Percentiles rank a stretch among this genome's conserved stretches.
These are phyloP conservation scores for Singerocomus inundabilis DNA, from an alignment of 1,284 basidiomycete species.

Conservation along the genomic window DNA sequence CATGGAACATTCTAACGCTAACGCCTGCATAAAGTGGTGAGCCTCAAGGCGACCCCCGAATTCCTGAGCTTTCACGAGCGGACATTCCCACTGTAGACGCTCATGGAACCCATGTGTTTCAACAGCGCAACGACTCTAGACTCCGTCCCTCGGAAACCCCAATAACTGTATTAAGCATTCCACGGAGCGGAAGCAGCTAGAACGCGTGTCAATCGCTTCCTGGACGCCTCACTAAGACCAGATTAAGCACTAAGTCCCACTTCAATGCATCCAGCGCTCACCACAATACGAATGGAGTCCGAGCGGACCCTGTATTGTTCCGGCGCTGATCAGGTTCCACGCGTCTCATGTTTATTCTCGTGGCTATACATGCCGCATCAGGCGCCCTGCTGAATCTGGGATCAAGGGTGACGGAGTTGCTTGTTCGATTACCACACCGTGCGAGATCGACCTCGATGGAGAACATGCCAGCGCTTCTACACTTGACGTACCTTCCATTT, in stretches of 20 bases:
- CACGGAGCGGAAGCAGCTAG: not conserved
- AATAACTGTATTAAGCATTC: not conserved
- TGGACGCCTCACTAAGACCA: conserved; percentile 2
- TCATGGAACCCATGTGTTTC: not conserved
- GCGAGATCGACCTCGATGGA: too few species aligned
- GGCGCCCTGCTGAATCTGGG: not conserved
- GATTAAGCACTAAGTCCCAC: not conserved
- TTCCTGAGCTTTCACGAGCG: not conserved
- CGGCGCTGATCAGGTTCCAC: conserved; percentile 5
- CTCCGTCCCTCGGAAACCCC: not conserved
- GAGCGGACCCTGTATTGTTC: not conserved
- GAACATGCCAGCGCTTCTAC: too few species aligned
- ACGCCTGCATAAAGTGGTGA: not conserved
- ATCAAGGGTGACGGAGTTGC: not conserved
- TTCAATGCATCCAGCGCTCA: not conserved
- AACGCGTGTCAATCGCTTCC: not conserved
- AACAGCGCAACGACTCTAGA: not conserved
- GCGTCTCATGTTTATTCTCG: not conserved
- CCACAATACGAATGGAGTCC: not conserved
- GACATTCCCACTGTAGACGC: conserved; percentile 7
- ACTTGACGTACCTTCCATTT: too few species aligned
- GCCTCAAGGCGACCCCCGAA: not conserved
- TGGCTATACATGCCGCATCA: not conserved
- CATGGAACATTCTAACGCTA: conserved; percentile 11
- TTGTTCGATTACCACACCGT: not conserved